Base-by-base conservation (phyloP, 2,329 filamentous ascomycete genomes). In the Juglanconis juglandina region DNA sequence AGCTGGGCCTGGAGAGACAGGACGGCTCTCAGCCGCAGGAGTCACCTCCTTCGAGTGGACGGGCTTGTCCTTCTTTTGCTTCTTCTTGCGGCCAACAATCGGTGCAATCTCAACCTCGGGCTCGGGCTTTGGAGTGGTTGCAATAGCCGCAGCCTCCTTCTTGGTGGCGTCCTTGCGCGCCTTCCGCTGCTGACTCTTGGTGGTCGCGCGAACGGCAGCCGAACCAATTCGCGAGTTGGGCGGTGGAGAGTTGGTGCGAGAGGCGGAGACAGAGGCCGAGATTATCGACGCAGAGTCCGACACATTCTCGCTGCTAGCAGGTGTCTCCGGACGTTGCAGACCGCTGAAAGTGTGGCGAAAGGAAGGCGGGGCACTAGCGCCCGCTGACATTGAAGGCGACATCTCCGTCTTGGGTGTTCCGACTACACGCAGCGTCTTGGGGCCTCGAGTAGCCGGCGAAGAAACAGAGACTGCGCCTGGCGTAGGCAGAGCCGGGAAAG, bases 51-150 rank as follows among this genome's bases (percentile, higher is more conserved):
- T 70, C 33, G 53, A 47, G 1, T 63, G 24, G 7, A 35, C 63
- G n/a, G 73, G 72, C 67, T 85, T 87, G 67, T 89, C 86, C 75
- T 92, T 94, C 79, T 90, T 92, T 71, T 90, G 85, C 76, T 94
- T 95, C 79, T 92, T 94, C 79, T 92, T 92, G 56, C 91, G 85
- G 39, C 89, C 89, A 53, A 92, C 72, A 46, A 96, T 89, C 0
- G 91, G 91, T 7, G 86, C 91, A 65, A 85, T 82, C 65, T 85
- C 82, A 14, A 77, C 75, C 55, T 84, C 79, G 11, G 79, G 72
- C 61, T 87, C 86, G 13, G 75, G 68, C 53, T 82, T 68, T 1
- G 75, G 67, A 63, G 85, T 66, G 17, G 64, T 83, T 3, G 74
- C 76, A 62, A 87, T 80, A 39, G 80, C 71, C 17, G 79, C 81